Percentiles rank a stretch among this genome's conserved stretches.
phyloP scores from a whole-genome alignment of 495 filamentous ascomycete genomes.

The Hypomontagnella monticulosa region DNA sequence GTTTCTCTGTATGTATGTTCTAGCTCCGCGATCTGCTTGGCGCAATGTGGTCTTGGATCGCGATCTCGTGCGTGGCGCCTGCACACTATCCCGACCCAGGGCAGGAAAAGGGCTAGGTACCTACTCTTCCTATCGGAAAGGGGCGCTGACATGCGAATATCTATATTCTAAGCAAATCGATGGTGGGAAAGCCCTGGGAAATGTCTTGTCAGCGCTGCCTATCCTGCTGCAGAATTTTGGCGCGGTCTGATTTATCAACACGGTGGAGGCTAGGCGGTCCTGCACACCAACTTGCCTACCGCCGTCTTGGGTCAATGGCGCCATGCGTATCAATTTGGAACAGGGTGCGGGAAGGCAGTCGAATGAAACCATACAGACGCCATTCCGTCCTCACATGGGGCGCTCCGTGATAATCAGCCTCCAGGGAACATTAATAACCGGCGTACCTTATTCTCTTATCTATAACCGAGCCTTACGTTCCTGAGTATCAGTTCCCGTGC shows the following conservation, averaged over 20 bases:
- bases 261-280: conserved; percentile 37
- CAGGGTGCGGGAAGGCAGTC: conserved; percentile 29
- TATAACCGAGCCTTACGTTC: conserved; percentile 22
- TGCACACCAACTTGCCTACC: conserved; percentile 42
- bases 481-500: conserved; percentile 14
- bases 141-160: conserved; percentile 45
- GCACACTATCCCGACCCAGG: conserved; percentile 45
- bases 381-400: conserved; percentile 18
- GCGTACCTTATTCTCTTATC: conserved; percentile 37
- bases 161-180: conserved; percentile 36
- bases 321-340: conserved; percentile 42
- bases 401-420: conserved; percentile 34
- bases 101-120: conserved; percentile 38
- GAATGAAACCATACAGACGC: conserved; percentile 25
- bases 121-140: conserved; percentile 47
- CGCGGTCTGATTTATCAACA: conserved; percentile 38
- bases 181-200: conserved; percentile 26
- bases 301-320: conserved; percentile 43
- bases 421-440: conserved; percentile 17
- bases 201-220: conserved; percentile 43
- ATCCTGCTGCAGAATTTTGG: conserved; percentile 31
- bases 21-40: conserved; percentile 38
- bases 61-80: conserved; percentile 46
- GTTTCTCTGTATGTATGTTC: conserved; percentile 21
- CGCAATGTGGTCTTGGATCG: conserved; percentile 38